These are phyloP conservation scores for Trypanosoma congolense DNA, from an alignment of 208 protist genomes.

Conservation along the genomic window DNA sequence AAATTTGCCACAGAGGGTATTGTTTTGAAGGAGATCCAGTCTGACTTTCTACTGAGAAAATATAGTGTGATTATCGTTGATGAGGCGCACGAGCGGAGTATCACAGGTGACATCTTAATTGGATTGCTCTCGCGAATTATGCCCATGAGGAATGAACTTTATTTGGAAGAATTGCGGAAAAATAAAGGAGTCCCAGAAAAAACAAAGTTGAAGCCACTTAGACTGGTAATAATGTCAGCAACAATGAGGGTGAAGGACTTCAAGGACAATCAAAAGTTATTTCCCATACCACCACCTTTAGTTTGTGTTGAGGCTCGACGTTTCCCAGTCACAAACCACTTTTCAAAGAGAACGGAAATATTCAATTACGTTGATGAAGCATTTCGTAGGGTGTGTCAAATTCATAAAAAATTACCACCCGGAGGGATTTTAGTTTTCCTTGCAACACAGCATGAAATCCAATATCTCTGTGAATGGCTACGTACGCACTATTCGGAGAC, in stretches of 20 bases:
- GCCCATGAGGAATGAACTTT: slow-evolving; percentile 89
- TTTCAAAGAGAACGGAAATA: slow-evolving; percentile 89
- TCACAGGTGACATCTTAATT: slow-evolving; percentile 96
- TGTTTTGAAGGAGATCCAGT: slow-evolving; percentile 96
- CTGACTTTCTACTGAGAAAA: slow-evolving; percentile 91
- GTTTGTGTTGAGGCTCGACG: slow-evolving; percentile 95
- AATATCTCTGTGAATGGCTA: slow-evolving; percentile 83
- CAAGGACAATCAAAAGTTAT: slow-evolving; percentile 94
- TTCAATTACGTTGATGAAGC: slow-evolving; percentile 93
- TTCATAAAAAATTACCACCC: slow-evolving; percentile 95
- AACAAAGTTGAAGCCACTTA: slow-evolving; percentile 72
- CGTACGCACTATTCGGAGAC: slow-evolving; percentile 76
- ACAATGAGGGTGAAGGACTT: slow-evolving; percentile 92
- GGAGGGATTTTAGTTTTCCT: slow-evolving; percentile 98
- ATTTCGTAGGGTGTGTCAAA: slow-evolving; percentile 94
- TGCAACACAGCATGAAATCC: slow-evolving; percentile 95
- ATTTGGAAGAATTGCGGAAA: slow-evolving; percentile 58
- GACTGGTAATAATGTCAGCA: slow-evolving; percentile 91
- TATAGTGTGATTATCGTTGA: slow-evolving; percentile 99
- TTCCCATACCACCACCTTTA: slow-evolving; percentile 91
- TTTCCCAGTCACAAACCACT: slow-evolving; percentile 97
- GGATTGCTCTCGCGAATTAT: slow-evolving; percentile 98
- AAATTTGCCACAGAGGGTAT: slow-evolving; percentile 99
- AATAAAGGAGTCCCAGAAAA: slow-evolving; percentile 41
- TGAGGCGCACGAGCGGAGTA: slow-evolving; percentile 95